Percentiles rank a stretch among this genome's conserved stretches.
Conservation (phyloP, 2,329 filamentous ascomycete genomes). For the Metarhizium brunneum region DNA sequence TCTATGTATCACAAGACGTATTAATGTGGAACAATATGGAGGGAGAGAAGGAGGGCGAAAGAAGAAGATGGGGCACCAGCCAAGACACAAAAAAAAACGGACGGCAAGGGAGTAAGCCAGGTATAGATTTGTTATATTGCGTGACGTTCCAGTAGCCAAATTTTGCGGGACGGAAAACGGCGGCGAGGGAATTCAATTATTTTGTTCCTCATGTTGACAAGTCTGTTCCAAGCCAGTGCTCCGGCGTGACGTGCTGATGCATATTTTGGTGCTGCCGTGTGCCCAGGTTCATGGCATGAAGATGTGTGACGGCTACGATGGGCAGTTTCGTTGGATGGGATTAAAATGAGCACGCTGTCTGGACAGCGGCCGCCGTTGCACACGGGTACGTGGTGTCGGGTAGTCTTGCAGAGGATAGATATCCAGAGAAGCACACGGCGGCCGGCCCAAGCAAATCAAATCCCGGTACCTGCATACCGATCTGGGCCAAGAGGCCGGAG, state of each 20-base stretch:
- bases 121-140: neutral
- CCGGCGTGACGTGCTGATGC: neutral
- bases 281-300: neutral
- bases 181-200: neutral
- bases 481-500: neutral
- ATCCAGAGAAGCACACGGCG: neutral
- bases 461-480: neutral
- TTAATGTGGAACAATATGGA: neutral
- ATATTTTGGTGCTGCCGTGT: neutral
- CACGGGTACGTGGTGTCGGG: neutral
- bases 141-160: neutral
- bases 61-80: neutral
- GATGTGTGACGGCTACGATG: neutral
- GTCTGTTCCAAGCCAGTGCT: neutral
- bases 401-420: neutral
- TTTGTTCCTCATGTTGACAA: neutral
- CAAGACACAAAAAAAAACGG: neutral
- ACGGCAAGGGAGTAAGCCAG: neutral
- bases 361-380: neutral
- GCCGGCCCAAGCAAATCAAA: neutral
- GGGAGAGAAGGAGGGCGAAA: neutral
- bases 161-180: neutral
- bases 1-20: neutral
- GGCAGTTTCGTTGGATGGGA: neutral
- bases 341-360: neutral